A percentile compares a stretch with the other conserved stretches of the same genome.
These are phyloP conservation scores for Neurospora sp. DNA, from an alignment of 495 filamentous ascomycete genomes.

Conservation along the genomic window DNA sequence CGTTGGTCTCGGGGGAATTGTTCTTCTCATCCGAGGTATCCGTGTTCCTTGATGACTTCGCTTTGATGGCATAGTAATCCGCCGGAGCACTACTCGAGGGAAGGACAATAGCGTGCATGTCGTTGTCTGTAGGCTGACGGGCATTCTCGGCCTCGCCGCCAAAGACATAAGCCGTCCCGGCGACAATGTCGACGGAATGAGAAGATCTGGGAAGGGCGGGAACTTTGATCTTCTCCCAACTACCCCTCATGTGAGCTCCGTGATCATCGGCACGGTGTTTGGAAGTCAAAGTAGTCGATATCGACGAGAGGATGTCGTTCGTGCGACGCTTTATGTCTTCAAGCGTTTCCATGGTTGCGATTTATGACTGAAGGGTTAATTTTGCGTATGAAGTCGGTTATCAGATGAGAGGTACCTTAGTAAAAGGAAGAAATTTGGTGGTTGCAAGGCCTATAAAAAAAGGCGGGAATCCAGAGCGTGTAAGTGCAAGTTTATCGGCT, in stretches of 20 bases:
- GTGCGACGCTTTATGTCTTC: constrained; percentile 34
- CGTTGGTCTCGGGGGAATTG: constrained; percentile 9
- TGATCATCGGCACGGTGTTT: constrained; percentile 10
- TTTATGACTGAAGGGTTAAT: not conserved
- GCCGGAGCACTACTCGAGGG: constrained; percentile 41
- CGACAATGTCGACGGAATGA: constrained; percentile 57
- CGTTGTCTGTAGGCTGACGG: constrained; percentile 52
- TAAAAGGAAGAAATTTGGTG: too few relatives aligned
- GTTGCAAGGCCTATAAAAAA: too few relatives aligned
- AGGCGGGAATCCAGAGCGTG: not conserved
- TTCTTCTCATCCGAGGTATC: constrained; percentile 14
- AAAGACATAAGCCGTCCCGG: constrained; percentile 59
- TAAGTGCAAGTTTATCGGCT: not conserved
- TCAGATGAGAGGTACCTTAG: too few relatives aligned
- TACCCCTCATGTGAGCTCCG: constrained; percentile 39
- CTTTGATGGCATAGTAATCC: constrained; percentile 47
- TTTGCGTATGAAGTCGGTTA: not conserved
- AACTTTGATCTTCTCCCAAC: constrained; percentile 46
- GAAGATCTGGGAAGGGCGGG: constrained; percentile 54
- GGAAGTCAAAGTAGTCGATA: constrained; percentile 22
- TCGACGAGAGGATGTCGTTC: constrained; percentile 30
- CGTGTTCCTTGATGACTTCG: constrained; percentile 16
- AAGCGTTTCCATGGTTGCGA: constrained; percentile 32
- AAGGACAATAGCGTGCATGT: constrained; percentile 56
- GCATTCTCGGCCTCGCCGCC: constrained; percentile 44